Evolutionary conservation across 75 land plant genomes (phyloP), one percentile per base, ranked within the genome.

Genomic region (Picea glauca): DNA sequence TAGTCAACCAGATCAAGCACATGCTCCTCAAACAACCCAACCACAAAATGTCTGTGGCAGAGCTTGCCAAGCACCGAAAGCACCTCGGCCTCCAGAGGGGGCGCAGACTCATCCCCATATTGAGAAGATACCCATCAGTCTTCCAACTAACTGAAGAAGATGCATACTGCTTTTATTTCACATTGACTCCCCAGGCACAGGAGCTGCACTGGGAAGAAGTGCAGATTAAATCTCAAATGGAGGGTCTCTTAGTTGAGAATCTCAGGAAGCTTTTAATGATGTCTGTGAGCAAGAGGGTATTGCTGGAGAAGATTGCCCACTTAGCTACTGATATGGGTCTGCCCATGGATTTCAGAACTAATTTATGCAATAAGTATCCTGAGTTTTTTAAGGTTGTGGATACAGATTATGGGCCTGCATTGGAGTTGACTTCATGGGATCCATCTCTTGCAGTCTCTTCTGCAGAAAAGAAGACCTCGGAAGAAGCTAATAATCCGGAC

Each of bases 221-320:
- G 43, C 33, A 57, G 18, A 81, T 90, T 58, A 89, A 78, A 61
- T 21, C 76, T 32, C 75, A 74, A 11, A 66, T 87, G 65, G 79
- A 87, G 4, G 57, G 18, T 15, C n/a, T 75, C 54, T 83, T 90
- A 64, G 91, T 90, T 20, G 14, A 8, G 13, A 96, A 91, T 77
- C 85, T 96, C 56, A 86, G 90, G 79, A 92, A 92, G 78, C 88
- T 93, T 23, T 90, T 96, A 38, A 91, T 93, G 94, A 83, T 93
- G 74, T 88, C 98, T 46, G 74, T 87, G 17, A 83, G 85, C 73
- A 85, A 63, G 32, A 76, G 85, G 31, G 77, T 96, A 12, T 81
- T 94, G 15, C 74, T 95, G 6, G 77, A 82, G 33, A 96, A 96
- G 81, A 82, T 93, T 57, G 88, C 73, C 31, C 94, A 93, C 80